phyloP scores from a whole-genome alignment of 352 stramenopile genomes.

The Phytophthora pistaciae region DNA sequence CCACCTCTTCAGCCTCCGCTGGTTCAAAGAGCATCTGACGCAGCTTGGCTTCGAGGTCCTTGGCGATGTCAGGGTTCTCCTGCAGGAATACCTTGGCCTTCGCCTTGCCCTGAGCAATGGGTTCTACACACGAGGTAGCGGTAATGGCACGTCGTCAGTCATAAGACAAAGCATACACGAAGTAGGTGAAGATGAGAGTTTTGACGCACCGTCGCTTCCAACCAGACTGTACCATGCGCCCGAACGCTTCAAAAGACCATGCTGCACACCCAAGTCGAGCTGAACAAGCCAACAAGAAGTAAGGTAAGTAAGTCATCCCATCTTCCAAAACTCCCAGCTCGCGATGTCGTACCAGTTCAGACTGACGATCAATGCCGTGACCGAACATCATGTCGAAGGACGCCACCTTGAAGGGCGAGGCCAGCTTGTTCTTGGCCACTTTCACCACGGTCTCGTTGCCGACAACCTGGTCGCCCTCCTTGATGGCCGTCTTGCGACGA shows the following conservation, averaged over 20 bases:
- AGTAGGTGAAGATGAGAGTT: neutral
- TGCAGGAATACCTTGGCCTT: slow-evolving; percentile 88
- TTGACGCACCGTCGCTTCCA: slow-evolving; percentile 61
- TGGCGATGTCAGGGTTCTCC: slow-evolving; percentile 76
- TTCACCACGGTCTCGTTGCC: slow-evolving; percentile 98
- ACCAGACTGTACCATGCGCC: slow-evolving; percentile 83
- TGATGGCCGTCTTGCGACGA: slow-evolving; percentile 93
- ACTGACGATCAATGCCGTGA: slow-evolving; percentile 94
- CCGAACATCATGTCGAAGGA: slow-evolving; percentile 99
- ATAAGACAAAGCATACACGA: neutral
- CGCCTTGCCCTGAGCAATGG: slow-evolving; percentile 84
- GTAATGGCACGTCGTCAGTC: neutral
- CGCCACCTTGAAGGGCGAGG: slow-evolving; percentile 95
- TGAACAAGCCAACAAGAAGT: slow-evolving; percentile 18
- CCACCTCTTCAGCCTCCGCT: slow-evolving; percentile 13
- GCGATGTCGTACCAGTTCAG: slow-evolving; percentile 65
- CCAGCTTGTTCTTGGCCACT: slow-evolving; percentile 99
- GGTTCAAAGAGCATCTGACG: slow-evolving; percentile 69
- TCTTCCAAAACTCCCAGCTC: neutral
- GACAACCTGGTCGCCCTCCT: slow-evolving; percentile 91
- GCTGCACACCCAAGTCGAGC: slow-evolving; percentile 79
- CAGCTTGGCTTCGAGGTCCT: slow-evolving; percentile 77
- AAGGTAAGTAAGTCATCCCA: neutral
- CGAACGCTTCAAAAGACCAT: slow-evolving; percentile 80
- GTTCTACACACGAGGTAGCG: slow-evolving; percentile 50